phyloP scores from a whole-genome alignment of 345 rosid species.

The Boechera stricta region DNA sequence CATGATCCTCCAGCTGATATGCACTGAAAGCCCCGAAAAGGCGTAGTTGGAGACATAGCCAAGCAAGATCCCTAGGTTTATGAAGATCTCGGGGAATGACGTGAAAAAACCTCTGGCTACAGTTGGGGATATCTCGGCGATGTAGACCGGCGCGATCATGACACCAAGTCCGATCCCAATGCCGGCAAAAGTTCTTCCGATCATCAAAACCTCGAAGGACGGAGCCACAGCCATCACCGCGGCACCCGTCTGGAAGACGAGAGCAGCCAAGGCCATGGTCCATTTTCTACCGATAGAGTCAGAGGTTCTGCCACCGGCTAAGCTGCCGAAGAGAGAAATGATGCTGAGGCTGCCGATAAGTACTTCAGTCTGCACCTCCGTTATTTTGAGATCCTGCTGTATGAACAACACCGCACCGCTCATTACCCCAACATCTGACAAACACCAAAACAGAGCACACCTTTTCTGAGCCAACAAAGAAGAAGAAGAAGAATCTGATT shows the following conservation, averaged over 20 bases:
- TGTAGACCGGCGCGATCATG: constrained; percentile 90
- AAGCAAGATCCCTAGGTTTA: constrained; percentile 81
- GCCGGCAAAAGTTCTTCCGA: constrained; percentile 81
- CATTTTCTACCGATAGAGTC: constrained; percentile 85
- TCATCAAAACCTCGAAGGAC: constrained; percentile 68
- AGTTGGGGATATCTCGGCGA: constrained; percentile 83
- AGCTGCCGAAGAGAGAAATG: constrained; percentile 83
- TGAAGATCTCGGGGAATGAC: constrained; percentile 86
- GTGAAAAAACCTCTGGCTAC: constrained; percentile 75
- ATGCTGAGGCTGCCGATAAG: constrained; percentile 81
- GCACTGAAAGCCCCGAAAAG: constrained; percentile 70
- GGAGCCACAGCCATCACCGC: constrained; percentile 81
- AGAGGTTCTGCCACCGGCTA: constrained; percentile 85
- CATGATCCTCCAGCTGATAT: constrained; percentile 88
- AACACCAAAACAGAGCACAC: constrained; percentile 27
- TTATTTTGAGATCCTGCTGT: constrained; percentile 78
- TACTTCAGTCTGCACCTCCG: constrained; percentile 79
- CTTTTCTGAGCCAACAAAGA: constrained; percentile 19
- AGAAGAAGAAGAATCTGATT: background rate
- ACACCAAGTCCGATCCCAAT: constrained; percentile 88
- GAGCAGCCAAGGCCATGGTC: constrained; percentile 92
- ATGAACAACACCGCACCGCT: constrained; percentile 94
- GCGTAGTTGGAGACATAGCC: constrained; percentile 91
- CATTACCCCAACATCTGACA: constrained; percentile 93
- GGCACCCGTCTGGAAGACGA: constrained; percentile 78